Conservation (phyloP, 768 basidiomycete species). For the Leccinum broughii region DNA sequence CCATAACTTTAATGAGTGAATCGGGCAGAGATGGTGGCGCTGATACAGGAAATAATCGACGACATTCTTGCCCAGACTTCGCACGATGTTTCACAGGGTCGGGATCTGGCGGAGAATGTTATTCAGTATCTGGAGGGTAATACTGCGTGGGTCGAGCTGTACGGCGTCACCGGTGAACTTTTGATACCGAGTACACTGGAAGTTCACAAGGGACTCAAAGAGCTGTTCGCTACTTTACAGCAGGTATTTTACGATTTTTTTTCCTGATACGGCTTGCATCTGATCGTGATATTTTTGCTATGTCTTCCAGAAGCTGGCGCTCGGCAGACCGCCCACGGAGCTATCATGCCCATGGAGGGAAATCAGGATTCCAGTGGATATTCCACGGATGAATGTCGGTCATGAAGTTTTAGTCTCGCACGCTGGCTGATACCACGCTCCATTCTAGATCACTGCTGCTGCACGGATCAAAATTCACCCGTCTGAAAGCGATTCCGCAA, state of each 20-base stretch:
- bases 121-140: slow-evolving; percentile 63
- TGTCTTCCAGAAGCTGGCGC: slow-evolving; percentile 35
- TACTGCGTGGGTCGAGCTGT: slow-evolving; percentile 67
- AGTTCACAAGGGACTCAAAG: slow-evolving; percentile 31
- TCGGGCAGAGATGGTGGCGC: slow-evolving; percentile 61
- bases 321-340: slow-evolving; percentile 41
- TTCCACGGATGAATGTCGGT: slow-evolving; percentile 79
- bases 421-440: slow-evolving; percentile 6
- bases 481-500: slow-evolving; percentile 35
- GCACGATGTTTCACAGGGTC: slow-evolving; percentile 38
- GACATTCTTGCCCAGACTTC: slow-evolving; percentile 40
- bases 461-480: slow-evolving; percentile 50
- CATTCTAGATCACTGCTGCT: slow-evolving; percentile 63
- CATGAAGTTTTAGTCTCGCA: not conserved
- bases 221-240: slow-evolving; percentile 27
- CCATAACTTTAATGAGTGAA: slow-evolving; percentile 8
- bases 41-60: slow-evolving; percentile 54
- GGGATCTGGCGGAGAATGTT: slow-evolving; percentile 46
- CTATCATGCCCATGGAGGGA: slow-evolving; percentile 58
- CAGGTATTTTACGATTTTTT: slow-evolving; percentile 30
- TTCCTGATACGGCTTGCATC: slow-evolving; percentile 25
- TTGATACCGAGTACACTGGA: slow-evolving; percentile 45
- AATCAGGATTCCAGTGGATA: slow-evolving; percentile 81
- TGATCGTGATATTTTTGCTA: slow-evolving; percentile 29
- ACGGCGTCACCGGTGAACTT: slow-evolving; percentile 71